Conservation (phyloP, 371 early-diverging fungal genomes). For the Gilbertella persicaria region DNA sequence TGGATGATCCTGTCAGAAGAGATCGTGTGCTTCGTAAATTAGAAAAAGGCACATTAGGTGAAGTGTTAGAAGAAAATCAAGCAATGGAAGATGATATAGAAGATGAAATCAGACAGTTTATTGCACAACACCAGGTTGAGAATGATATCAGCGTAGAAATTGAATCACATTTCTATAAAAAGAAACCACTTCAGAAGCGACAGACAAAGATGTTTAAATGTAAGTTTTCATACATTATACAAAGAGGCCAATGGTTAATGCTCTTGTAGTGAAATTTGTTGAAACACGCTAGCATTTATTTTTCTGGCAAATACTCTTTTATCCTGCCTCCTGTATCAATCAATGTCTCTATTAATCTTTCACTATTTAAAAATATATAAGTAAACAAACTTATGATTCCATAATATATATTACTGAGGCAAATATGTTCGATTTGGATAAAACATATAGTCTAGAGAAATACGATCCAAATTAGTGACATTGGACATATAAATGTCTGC, state of each 20-base stretch:
- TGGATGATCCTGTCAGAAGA: conserved; percentile 9
- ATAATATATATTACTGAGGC: conserved; percentile 55
- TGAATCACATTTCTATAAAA: conserved; percentile 14
- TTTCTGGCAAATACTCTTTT: no score
- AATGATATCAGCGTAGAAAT: neutral
- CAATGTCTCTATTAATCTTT: conserved; percentile 46
- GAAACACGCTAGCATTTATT: conserved; percentile 19
- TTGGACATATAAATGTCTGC: conserved; percentile 61
- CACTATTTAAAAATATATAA: conserved; percentile 23
- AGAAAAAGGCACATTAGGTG: conserved; percentile 21
- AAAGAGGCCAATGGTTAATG: neutral
- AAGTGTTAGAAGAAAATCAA: conserved; percentile 12
- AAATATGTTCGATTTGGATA: conserved; percentile 64
- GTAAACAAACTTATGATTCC: neutral
- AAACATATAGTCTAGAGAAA: conserved; percentile 64
- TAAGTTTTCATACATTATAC: neutral
- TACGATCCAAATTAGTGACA: conserved; percentile 54
- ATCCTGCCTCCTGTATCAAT: conserved; percentile 35
- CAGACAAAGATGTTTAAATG: conserved; percentile 22
- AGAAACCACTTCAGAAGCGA: conserved; percentile 21
- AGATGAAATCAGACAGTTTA: conserved; percentile 16
- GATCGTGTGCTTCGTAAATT: conserved; percentile 13
- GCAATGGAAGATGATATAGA: conserved; percentile 16
- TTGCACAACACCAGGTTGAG: conserved; percentile 1
- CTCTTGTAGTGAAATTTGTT: conserved; percentile 21